These are phyloP conservation scores for Agaricales sp. DNA, from an alignment of 1,284 basidiomycete species.

Conservation along the genomic window DNA sequence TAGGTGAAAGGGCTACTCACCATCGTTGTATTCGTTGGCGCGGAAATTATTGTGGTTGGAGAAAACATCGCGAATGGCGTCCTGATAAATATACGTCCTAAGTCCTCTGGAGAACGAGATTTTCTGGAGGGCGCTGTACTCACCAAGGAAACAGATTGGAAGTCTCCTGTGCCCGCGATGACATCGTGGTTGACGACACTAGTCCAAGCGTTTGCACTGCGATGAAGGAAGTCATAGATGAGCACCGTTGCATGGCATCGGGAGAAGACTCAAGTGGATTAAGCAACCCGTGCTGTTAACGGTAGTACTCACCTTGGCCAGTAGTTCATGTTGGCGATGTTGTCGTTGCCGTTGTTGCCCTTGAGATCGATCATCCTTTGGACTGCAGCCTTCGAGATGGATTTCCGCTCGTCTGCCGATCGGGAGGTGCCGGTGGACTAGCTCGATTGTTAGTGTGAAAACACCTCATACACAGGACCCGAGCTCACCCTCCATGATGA, in stretches of 20 bases:
- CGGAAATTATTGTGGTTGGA: neutral
- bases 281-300: too few species aligned
- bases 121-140: neutral
- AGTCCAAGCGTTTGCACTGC: neutral
- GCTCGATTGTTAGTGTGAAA: neutral
- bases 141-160: neutral
- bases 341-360: neutral
- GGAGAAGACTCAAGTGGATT: too few species aligned
- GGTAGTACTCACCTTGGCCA: neutral
- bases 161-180: neutral
- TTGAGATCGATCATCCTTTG: neutral
- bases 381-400: neutral
- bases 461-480: neutral
- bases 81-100: neutral
- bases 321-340: neutral
- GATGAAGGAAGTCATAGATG: too few species aligned
- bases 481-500: slow-evolving; percentile 1
- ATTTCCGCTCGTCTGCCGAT: neutral
- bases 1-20: too few species aligned
- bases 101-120: neutral
- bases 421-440: neutral
- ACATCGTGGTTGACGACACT: neutral
- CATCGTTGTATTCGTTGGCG: neutral
- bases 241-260: too few species aligned
- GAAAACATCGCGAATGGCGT: neutral